Conservation (phyloP, 2,329 filamentous ascomycete genomes). For the Ophiosphaerella narmari region DNA sequence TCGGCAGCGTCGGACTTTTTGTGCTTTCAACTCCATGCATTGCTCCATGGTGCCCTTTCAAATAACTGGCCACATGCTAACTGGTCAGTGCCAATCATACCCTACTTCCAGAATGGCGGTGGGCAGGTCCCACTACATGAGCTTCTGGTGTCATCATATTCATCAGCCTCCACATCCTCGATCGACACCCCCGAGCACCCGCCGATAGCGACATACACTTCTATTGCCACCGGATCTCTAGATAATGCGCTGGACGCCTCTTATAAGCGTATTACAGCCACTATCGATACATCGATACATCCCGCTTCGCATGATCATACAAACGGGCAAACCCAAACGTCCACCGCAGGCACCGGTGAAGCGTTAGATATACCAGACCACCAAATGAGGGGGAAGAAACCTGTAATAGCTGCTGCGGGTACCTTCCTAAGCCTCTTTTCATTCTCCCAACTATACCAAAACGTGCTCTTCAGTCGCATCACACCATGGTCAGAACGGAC, state of each 20-base stretch:
- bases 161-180: conserved; percentile 26
- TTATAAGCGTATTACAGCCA: conserved; percentile 19
- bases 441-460: conserved; percentile 44
- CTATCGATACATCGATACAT: conserved; percentile 35
- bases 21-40: conserved; percentile 4
- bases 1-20: conserved; percentile 31
- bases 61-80: conserved; percentile 30
- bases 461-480: conserved; percentile 37
- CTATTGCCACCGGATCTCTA: conserved; percentile 13
- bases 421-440: conserved; percentile 44
- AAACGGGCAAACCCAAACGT: conserved; percentile 17
- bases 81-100: conserved; percentile 42
- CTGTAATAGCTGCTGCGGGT: conserved; percentile 39
- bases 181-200: conserved; percentile 30
- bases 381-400: conserved; percentile 44
- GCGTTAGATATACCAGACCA: conserved; percentile 21
- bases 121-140: conserved; percentile 41
- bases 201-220: conserved; percentile 24
- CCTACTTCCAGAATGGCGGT: conserved; percentile 41
- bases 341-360: conserved; percentile 18
- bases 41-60: conserved; percentile 9
- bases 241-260: conserved; percentile 37
- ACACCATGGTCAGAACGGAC: conserved; percentile 38
- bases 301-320: conserved; percentile 30
- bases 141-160: conserved; percentile 30